Conservation (phyloP, 768 basidiomycete species). For the Hygrocybe coccinea region DNA sequence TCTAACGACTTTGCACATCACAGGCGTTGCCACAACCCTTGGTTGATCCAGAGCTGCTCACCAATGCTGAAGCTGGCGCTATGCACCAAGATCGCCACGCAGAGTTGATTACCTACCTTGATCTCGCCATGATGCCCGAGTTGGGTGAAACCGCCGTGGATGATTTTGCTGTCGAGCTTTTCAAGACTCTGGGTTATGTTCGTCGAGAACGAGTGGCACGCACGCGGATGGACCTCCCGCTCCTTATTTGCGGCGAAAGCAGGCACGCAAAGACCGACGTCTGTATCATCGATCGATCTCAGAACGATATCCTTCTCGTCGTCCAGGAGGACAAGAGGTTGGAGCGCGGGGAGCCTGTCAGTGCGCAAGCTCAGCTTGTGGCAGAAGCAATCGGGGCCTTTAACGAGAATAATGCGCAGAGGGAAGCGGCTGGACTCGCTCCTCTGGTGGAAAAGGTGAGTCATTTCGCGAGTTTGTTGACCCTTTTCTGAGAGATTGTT, state of each 20-base stretch:
- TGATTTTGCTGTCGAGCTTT: constrained; percentile 30
- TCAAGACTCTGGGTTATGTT: constrained; percentile 26
- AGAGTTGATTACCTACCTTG: constrained; percentile 9
- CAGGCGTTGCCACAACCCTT: constrained; percentile 23
- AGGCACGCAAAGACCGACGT: constrained; percentile 25
- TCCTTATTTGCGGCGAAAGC: constrained; percentile 28
- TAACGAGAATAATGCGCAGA: constrained; percentile 22
- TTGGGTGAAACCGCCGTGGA: constrained; percentile 29
- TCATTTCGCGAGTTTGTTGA: background rate
- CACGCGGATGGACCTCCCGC: constrained; percentile 22
- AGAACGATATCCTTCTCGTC: constrained; percentile 17
- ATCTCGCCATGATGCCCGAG: constrained; percentile 13
- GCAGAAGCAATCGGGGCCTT: constrained; percentile 27
- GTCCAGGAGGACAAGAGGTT: constrained; percentile 26
- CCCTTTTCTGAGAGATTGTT: background rate
- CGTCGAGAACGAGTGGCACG: constrained; percentile 16
- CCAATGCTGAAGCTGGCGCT: constrained; percentile 17
- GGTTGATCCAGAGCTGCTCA: constrained; percentile 24
- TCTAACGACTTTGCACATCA: constrained; percentile 12
- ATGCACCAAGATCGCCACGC: constrained; percentile 24
- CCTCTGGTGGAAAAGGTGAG: constrained; percentile 10
- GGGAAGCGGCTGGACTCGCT: constrained; percentile 10
- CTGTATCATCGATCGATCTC: constrained; percentile 25
- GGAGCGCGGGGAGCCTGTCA: background rate
- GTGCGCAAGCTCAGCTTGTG: constrained; percentile 20